Evolutionary conservation across 768 basidiomycete species (phyloP).

Genomic region (Serendipita sp.): DNA sequence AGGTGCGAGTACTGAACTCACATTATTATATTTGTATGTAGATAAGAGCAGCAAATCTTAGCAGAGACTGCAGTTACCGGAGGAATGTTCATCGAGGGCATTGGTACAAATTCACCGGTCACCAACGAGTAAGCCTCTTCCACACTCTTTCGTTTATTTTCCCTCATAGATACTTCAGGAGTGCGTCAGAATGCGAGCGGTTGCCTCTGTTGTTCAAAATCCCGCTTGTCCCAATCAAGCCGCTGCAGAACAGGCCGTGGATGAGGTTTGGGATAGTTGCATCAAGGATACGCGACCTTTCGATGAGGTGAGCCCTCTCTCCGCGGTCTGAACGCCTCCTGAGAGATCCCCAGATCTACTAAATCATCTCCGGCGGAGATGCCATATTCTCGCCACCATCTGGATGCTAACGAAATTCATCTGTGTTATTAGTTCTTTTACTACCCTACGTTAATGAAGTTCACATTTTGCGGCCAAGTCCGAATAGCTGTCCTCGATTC

Average conservation of each 20-base stretch:
- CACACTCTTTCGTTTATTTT: slow-evolving; percentile 4
- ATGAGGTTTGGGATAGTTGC: slow-evolving; percentile 96
- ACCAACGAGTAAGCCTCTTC: slow-evolving; percentile 59
- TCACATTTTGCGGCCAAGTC: too few relatives aligned
- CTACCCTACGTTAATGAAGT: too few relatives aligned
- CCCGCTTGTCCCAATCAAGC: slow-evolving; percentile 60
- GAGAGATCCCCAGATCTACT: neutral
- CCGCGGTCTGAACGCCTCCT: neutral
- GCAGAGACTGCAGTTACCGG: slow-evolving; percentile 80
- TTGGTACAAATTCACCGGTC: slow-evolving; percentile 69
- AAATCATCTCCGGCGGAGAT: neutral
- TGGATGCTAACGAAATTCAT: too few relatives aligned
- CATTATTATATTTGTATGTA: slow-evolving; percentile 21
- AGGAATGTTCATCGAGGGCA: slow-evolving; percentile 62
- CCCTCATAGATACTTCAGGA: slow-evolving; percentile 29
- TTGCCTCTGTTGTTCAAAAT: slow-evolving; percentile 67
- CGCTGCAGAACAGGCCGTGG: slow-evolving; percentile 76
- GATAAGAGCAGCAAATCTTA: slow-evolving; percentile 91
- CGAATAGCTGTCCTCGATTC: too few relatives aligned
- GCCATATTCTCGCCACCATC: too few relatives aligned
- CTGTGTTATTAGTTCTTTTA: too few relatives aligned
- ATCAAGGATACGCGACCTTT: slow-evolving; percentile 92
- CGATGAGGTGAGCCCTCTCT: slow-evolving; percentile 57
- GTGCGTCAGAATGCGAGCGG: slow-evolving; percentile 79
- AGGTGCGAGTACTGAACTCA: neutral